A percentile compares a stretch with the other conserved stretches of the same genome.
These are phyloP conservation scores for Xanthoconium stramineum DNA, from an alignment of 768 basidiomycete species.

Conservation along the genomic window DNA sequence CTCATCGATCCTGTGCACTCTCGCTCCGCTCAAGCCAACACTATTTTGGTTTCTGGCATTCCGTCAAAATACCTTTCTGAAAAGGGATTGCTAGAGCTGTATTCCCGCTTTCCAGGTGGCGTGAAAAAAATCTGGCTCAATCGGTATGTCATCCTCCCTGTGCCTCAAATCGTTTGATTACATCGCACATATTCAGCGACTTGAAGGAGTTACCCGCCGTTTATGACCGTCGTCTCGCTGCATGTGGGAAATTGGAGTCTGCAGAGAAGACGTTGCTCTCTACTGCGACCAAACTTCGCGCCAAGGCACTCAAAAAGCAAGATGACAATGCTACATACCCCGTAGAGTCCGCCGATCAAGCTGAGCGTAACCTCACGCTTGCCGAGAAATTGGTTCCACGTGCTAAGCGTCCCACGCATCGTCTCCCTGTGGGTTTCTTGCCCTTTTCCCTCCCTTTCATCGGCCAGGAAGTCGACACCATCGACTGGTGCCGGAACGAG, in stretches of 20 bases:
- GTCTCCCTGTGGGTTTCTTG: constrained; percentile 52
- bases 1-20: constrained; percentile 75
- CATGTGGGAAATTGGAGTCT: constrained; percentile 77
- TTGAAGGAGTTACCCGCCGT: constrained; percentile 83
- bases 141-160: constrained; percentile 41
- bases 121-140: constrained; percentile 92
- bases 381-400: constrained; percentile 61
- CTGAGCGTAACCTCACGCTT: constrained; percentile 31
- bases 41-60: constrained; percentile 88
- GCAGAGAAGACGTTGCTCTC: constrained; percentile 79
- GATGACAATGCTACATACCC: constrained; percentile 22
- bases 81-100: constrained; percentile 61
- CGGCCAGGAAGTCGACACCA: constrained; percentile 89
- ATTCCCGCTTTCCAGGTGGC: constrained; percentile 85
- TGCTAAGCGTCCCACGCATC: constrained; percentile 75
- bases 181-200: constrained; percentile 43
- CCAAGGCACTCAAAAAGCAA: constrained; percentile 49
- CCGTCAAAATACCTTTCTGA: constrained; percentile 76
- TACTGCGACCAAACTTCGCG: constrained; percentile 69
- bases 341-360: constrained; percentile 23
- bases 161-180: background rate
- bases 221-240: constrained; percentile 71
- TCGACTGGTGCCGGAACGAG: constrained; percentile 83
- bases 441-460: constrained; percentile 60
- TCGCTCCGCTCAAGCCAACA: constrained; percentile 80